Percentiles rank a stretch among this genome's conserved stretches.
Evolutionary conservation across 257 asterid species (phyloP).

Genomic region (Solanum clarkiae): DNA sequence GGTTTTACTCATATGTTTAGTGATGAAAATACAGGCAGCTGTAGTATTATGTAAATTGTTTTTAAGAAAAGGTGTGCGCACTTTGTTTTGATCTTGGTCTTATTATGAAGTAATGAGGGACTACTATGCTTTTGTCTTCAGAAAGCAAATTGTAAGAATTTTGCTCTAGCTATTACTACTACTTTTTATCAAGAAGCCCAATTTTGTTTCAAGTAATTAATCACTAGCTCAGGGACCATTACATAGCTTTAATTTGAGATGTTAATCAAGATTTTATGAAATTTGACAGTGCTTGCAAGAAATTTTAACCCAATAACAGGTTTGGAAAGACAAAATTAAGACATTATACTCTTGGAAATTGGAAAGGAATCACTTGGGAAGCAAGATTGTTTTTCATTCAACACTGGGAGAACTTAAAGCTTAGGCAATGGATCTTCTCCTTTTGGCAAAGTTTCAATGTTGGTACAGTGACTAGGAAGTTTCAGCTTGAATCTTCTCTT

Average conservation of each 20-base stretch:
- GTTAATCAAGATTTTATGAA: neutral
- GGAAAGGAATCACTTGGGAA: neutral
- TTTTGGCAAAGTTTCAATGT: neutral
- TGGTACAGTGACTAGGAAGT: neutral
- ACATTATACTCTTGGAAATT: neutral
- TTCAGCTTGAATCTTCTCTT: neutral
- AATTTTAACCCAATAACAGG: neutral
- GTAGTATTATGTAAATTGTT: slow-evolving; percentile 51
- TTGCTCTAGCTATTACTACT: neutral
- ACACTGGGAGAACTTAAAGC: neutral
- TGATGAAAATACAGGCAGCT: slow-evolving; percentile 71
- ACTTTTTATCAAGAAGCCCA: neutral
- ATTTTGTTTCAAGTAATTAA: neutral
- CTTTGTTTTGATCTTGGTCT: neutral
- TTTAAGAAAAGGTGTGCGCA: neutral
- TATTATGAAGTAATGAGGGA: neutral
- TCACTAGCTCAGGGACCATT: neutral
- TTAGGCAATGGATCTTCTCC: neutral
- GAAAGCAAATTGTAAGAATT: neutral
- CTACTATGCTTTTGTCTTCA: neutral
- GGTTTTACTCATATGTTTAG: slow-evolving; percentile 48
- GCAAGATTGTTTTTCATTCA: neutral
- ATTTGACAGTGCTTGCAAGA: neutral
- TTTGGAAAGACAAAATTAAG: neutral
- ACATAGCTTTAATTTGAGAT: neutral